These are phyloP conservation scores for Secale cereale DNA, from an alignment of 176 grass and related monocot genomes.

Conservation along the genomic window DNA sequence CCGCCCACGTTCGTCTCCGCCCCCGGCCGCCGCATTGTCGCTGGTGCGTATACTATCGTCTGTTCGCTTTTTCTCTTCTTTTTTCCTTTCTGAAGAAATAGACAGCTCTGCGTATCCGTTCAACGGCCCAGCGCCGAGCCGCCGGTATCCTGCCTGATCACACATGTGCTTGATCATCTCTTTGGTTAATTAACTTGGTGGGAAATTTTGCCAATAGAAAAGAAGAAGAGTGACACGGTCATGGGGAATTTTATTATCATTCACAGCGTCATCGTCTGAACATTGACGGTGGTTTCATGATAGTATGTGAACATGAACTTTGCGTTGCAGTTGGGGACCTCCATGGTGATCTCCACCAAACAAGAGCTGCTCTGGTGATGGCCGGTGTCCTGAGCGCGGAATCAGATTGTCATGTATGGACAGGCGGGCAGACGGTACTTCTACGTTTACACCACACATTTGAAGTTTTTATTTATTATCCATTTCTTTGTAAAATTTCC, in stretches of 20 bases:
- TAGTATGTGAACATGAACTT: background rate
- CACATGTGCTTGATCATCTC: background rate
- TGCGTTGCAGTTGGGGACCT: constrained; percentile 71
- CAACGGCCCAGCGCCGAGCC: background rate
- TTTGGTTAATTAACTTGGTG: background rate
- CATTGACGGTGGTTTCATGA: background rate
- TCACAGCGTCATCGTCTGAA: too few relatives aligned
- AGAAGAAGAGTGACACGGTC: background rate
- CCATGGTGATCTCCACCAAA: constrained; percentile 85
- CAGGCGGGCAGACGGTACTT: constrained; percentile 71
- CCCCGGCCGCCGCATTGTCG: constrained; percentile 75
- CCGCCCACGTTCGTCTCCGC: constrained; percentile 79
- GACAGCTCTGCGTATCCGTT: background rate
- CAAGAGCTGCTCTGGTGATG: constrained; percentile 56
- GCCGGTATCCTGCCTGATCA: background rate
- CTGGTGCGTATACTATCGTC: constrained; percentile 39
- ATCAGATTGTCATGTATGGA: constrained; percentile 58
- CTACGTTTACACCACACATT: background rate
- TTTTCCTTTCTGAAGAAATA: background rate
- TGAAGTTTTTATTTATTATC: background rate
- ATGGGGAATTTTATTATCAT: too few relatives aligned
- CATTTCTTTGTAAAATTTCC: background rate
- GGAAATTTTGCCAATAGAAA: background rate
- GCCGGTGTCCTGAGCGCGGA: constrained; percentile 69
- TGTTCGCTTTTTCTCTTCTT: background rate